Base-by-base conservation (phyloP, 345 rosid genomes). In the Melastoma malabathricum region DNA sequence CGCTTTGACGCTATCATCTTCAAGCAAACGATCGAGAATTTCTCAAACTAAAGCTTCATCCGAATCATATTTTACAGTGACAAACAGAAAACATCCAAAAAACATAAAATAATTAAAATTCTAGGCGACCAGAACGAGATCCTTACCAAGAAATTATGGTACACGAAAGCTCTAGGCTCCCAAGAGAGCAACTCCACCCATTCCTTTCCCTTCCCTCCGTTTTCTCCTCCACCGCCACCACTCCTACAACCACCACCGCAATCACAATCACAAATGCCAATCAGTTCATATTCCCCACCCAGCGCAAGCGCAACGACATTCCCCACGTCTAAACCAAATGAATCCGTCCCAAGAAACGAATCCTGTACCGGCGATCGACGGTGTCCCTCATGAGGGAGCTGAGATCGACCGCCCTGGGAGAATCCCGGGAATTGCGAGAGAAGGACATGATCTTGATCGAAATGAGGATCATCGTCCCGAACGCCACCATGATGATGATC, bases 141-240 rank as follows among this genome's bases (percentile, higher is more conserved):
- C 18, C 87, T 79, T 22, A 92, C 96, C 89, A 92, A 68, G 57
- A 92, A 87, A 68, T 86, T 90, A 63, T 80, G 98, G 70, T 84
- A 84, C 49, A 90, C 31, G 64, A 71, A 74, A 51, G 95, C 95
- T 50, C 93, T 72, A 67, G 98, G 96, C 70, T 86, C 96, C 95
- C 96, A 90, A 0, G 93, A 90, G 70, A 90, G 75, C 39, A 87
- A 73, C 64, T 90, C 96, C 20, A 73, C 89, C 96, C 93, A 84
- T 48, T 65, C 81, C 65, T 80, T 89, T 15, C 60, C 71, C 66
- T 60, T 61, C 47, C 69, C 74, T 17, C 68, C 86, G 58, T 71
- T 6, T 31, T 6, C 54, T 50, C 54, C 17, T 27, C 20, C 86
- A 10, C 44, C 76, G 3, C 44, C 76, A 3, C 56, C 80, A 16